These are phyloP conservation scores for Bauhinia variegata DNA, from an alignment of 306 rosid genomes.

Conservation along the genomic window DNA sequence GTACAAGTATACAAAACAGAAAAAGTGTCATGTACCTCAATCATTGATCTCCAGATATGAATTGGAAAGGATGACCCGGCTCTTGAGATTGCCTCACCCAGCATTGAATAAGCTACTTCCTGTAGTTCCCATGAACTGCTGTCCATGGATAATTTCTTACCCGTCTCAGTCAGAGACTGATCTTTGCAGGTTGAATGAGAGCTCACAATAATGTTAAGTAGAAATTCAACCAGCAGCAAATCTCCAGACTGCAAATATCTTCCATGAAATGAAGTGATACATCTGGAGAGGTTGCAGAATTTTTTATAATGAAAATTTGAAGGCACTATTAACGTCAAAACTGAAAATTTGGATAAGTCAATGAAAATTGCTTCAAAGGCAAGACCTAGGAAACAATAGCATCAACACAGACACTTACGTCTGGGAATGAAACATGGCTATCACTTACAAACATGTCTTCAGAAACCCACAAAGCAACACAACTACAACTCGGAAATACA, in stretches of 20 bases:
- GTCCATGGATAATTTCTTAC: constrained; percentile 46
- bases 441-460: constrained; percentile 3
- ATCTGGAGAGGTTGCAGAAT: constrained; percentile 49
- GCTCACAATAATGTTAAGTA: constrained; percentile 60
- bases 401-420: too few species aligned
- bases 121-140: constrained; percentile 68
- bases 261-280: constrained; percentile 49
- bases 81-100: constrained; percentile 72
- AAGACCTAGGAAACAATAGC: too few species aligned
- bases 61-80: constrained; percentile 59
- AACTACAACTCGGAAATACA: constrained; percentile 1
- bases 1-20: constrained; percentile 10
- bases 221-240: constrained; percentile 63
- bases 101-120: constrained; percentile 68
- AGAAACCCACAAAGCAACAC: neutral
- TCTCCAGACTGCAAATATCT: constrained; percentile 61
- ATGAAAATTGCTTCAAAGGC: too few species aligned
- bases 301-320: constrained; percentile 28
- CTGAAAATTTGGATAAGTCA: neutral
- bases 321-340: constrained; percentile 11
- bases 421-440: neutral
- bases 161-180: constrained; percentile 37
- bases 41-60: constrained; percentile 70
- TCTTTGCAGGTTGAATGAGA: constrained; percentile 51
- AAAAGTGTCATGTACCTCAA: constrained; percentile 57